A percentile compares a stretch with the other conserved stretches of the same genome.
phyloP scores from a whole-genome alignment of 345 rosid species.

The Eucalyptus marginata region DNA sequence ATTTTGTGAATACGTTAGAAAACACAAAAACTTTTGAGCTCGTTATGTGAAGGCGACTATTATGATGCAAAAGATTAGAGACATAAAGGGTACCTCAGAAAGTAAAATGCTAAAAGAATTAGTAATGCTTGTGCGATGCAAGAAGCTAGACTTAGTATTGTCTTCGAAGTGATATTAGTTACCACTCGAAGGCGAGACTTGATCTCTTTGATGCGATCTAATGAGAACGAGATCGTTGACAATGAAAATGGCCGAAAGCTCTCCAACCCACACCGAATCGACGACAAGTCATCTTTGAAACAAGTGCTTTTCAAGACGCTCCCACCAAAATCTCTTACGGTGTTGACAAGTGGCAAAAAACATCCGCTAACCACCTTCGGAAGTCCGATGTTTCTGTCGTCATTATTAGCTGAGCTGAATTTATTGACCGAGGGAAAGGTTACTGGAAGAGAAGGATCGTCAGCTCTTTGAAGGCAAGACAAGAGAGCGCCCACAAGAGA shows the following conservation, averaged over 20 bases:
- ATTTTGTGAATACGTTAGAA: no score
- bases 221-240: neutral
- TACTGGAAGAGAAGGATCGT: no score
- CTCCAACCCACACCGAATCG: slow-evolving; percentile 22
- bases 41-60: neutral
- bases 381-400: neutral
- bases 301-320: slow-evolving; percentile 22
- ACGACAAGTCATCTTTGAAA: slow-evolving; percentile 14
- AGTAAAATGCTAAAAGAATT: neutral
- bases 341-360: slow-evolving; percentile 1
- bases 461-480: no score
- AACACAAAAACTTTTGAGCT: no score
- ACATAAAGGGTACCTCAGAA: neutral
- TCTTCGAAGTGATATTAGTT: neutral
- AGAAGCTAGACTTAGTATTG: neutral
- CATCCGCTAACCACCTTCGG: neutral
- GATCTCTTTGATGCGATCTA: slow-evolving; percentile 13
- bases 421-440: no score
- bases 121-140: neutral
- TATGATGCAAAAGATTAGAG: neutral
- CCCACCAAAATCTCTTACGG: slow-evolving; percentile 22
- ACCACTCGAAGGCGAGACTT: neutral
- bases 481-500: no score
- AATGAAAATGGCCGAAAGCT: neutral
- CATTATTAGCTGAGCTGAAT: neutral